Conservation (phyloP, 345 rosid genomes). For the Turritis glabra region DNA sequence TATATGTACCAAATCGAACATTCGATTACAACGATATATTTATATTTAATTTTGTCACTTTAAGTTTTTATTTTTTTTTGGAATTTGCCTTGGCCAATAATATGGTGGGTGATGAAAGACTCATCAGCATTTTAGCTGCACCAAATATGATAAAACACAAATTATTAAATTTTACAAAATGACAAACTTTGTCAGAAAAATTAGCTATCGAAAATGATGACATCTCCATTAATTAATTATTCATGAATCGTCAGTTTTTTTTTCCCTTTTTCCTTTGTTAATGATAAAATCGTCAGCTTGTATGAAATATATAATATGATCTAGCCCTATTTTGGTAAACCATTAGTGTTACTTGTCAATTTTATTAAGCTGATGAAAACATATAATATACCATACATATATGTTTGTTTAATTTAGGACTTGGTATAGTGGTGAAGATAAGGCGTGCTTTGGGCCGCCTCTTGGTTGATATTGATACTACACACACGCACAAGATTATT, state of each 20-base stretch:
- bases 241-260: not conserved
- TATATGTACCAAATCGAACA: not conserved
- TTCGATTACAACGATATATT: not conserved
- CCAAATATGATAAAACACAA: conserved; percentile 15
- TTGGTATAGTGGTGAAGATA: not conserved
- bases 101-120: conserved; percentile 21
- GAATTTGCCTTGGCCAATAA: conserved; percentile 5
- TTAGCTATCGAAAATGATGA: conserved; percentile 25
- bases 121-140: conserved; percentile 35
- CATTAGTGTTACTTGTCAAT: not conserved
- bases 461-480: conserved; percentile 16
- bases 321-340: conserved; percentile 10
- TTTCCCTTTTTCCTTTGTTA: not conserved
- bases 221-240: conserved; percentile 6
- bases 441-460: conserved; percentile 17
- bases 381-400: not conserved
- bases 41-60: not conserved
- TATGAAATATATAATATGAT: not conserved
- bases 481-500: not conserved
- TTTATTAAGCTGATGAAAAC: not conserved
- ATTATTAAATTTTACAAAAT: not conserved
- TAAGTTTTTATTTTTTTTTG: not conserved
- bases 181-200: conserved; percentile 9
- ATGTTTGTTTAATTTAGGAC: not conserved
- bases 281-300: conserved; percentile 13